phyloP scores from a whole-genome alignment of 2,329 filamentous ascomycete genomes.

The Aspergillus pseudoglaucus region DNA sequence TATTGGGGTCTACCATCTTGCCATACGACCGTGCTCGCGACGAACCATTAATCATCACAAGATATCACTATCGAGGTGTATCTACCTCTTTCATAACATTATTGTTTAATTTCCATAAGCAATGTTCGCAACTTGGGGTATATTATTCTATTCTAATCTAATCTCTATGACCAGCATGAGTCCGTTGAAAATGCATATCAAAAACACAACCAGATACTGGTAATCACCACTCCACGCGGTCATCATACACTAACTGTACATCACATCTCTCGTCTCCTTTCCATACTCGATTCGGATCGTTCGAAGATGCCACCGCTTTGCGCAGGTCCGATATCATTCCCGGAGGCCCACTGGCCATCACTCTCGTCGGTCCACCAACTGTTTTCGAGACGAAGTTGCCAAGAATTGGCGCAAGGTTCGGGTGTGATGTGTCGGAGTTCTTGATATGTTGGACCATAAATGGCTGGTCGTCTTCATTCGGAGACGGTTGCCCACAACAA shows the following conservation, averaged over 20 bases:
- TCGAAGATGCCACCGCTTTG: slow-evolving; percentile 47
- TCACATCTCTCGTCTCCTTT: slow-evolving; percentile 51
- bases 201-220: no score
- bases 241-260: slow-evolving; percentile 54
- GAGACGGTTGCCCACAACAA: background rate
- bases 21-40: background rate
- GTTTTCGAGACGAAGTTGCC: slow-evolving; percentile 41
- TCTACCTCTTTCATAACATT: no score
- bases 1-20: background rate
- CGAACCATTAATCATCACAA: no score
- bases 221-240: slow-evolving; percentile 42
- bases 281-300: slow-evolving; percentile 51
- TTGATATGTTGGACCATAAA: slow-evolving; percentile 9
- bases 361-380: slow-evolving; percentile 44
- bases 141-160: no score
- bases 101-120: no score
- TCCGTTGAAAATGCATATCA: no score
- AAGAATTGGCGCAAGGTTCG: slow-evolving; percentile 43
- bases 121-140: no score
- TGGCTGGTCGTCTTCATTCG: background rate
- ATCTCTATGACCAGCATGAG: no score
- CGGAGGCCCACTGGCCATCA: slow-evolving; percentile 56
- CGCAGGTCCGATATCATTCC: slow-evolving; percentile 56
- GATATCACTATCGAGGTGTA: no score
- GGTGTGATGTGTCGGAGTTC: slow-evolving; percentile 11